Base-by-base conservation (phyloP, 192 early-diverging fungal species). In the Backusella mclennaniae region DNA sequence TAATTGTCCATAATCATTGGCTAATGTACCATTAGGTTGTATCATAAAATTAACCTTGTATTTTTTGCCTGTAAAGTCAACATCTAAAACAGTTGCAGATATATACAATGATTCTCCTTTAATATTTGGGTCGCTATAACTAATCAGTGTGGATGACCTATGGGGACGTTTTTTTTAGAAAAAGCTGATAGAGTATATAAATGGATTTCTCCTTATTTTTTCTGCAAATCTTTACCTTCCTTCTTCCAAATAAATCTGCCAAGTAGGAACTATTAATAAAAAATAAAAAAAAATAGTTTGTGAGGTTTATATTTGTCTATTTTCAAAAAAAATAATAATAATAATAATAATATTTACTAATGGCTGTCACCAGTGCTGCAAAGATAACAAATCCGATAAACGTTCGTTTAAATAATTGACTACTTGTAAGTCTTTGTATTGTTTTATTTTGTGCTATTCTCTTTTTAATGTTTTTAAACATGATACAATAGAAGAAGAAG, bases 11-110 rank as follows among this genome's bases (percentile, higher is more conserved):
- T 81, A 79, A 19, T 79, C 81, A 39, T 83, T 79, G 6, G 81
- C 75, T 21, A 86, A 39, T 2, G 81, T 81, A 23, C 83, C 83
- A 71, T 84, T 82, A 9, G 85, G 85, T 29, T 82, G 80, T 23
- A 86, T 77, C 31, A 84, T 69, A 39, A 86, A 84, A 68, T 86
- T 83, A 0, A 86, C 71, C 6, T 79, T 73, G 67, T 83, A 86
- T 69, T 74, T 81, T 77, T 86, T 86, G 26, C 79, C 83, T 15
- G 82, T 76, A 70, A 86, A 86, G 39, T 84, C 79, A n/a, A 86
- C 83, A 71, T 80, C 79, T 63, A 82, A 59, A 11, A 86, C 77
- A 36, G 81, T 78, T 14, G 84, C 83, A 44, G 80, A 78, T 23
- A 84, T 79, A 44, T 77, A 84, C 41, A 80, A 71, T 15, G 79